Evolutionary conservation across 2,329 filamentous ascomycete species (phyloP).

Genomic region (Ascomycota sp.): DNA sequence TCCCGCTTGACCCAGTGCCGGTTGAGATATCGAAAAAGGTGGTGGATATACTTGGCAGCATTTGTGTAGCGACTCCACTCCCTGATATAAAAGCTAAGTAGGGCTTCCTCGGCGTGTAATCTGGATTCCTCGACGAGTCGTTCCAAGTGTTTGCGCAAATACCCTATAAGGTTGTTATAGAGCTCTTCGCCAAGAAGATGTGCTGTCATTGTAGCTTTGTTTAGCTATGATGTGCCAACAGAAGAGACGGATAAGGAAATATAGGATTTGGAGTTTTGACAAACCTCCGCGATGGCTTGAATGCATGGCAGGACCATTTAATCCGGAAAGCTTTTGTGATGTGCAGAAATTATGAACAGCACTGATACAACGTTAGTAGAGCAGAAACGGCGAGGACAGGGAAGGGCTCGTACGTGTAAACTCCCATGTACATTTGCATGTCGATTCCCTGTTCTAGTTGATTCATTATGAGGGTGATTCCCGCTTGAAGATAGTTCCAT

Average conservation of each 20-base stretch:
- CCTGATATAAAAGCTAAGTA: conserved; percentile 82
- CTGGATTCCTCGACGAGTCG: conserved; percentile 52
- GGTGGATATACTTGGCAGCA: conserved; percentile 92
- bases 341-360: conserved; percentile 99
- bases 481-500: conserved; percentile 76
- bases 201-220: conserved; percentile 27
- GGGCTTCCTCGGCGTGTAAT: conserved; percentile 69
- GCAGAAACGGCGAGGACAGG: conserved; percentile 1
- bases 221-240: neutral
- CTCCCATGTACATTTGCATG: conserved; percentile 91
- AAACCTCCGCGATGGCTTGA: conserved; percentile 39
- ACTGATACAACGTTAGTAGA: conserved; percentile 17
- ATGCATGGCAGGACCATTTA: conserved; percentile 20
- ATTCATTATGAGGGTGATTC: conserved; percentile 84
- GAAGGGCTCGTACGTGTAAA: conserved; percentile 55
- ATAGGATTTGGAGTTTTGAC: conserved; percentile 2
- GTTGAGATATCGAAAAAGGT: conserved; percentile 89
- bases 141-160: conserved; percentile 61
- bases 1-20: conserved; percentile 98
- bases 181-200: conserved; percentile 91
- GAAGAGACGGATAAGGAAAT: no score
- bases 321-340: conserved; percentile 77
- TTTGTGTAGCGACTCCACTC: conserved; percentile 95
- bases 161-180: conserved; percentile 76
- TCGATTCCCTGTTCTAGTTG: conserved; percentile 84